Evolutionary conservation across 257 asterid species (phyloP).

Genomic region (Osmanthus fragrans): DNA sequence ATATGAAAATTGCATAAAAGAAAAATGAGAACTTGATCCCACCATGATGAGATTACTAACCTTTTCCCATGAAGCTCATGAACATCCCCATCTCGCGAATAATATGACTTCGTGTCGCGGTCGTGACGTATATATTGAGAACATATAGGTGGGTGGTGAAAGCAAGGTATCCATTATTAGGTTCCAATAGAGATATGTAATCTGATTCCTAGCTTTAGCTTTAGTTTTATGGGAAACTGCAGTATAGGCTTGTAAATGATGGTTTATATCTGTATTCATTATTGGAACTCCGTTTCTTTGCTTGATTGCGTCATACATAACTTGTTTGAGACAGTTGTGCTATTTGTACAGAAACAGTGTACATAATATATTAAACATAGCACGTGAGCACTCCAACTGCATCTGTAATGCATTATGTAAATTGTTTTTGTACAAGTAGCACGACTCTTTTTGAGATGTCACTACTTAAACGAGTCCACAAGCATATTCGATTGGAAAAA

Average conservation of each 20-base stretch:
- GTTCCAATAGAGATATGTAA: conserved; percentile 4
- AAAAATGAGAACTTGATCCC: not conserved
- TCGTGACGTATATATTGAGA: conserved; percentile 19
- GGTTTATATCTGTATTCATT: not conserved
- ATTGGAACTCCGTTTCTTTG: not conserved
- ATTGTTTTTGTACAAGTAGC: too few relatives aligned
- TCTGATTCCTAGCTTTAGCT: conserved; percentile 47
- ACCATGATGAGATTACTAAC: conserved; percentile 30
- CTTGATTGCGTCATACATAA: not conserved
- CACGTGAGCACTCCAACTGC: too few relatives aligned
- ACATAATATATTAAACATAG: too few relatives aligned
- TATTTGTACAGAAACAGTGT: too few relatives aligned
- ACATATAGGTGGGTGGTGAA: conserved; percentile 18
- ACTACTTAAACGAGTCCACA: too few relatives aligned
- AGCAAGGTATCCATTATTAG: conserved; percentile 53
- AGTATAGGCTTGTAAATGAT: conserved; percentile 3
- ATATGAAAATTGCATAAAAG: not conserved
- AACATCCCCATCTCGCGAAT: conserved; percentile 60
- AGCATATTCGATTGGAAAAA: too few relatives aligned
- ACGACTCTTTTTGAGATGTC: too few relatives aligned
- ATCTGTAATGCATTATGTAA: too few relatives aligned
- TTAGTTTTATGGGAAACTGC: conserved; percentile 19
- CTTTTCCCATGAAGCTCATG: conserved; percentile 76
- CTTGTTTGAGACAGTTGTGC: too few relatives aligned
- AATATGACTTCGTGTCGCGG: not conserved